phyloP scores from a whole-genome alignment of 108 stramenopile genomes.

The Cyclotella sp. region DNA sequence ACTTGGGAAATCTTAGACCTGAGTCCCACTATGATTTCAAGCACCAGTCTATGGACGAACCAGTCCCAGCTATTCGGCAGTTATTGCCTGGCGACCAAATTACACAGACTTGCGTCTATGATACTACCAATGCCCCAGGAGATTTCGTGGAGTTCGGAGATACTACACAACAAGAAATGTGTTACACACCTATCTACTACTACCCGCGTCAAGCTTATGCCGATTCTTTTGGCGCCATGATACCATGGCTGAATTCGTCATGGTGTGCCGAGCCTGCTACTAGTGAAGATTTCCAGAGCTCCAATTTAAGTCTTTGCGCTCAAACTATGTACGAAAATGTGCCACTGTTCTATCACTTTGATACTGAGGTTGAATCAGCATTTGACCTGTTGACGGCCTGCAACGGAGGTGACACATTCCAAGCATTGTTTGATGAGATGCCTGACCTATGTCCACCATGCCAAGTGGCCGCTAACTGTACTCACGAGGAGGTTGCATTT shows the following conservation, averaged over 20 bases:
- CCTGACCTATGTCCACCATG: background rate
- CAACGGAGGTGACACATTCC: background rate
- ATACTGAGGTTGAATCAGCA: background rate
- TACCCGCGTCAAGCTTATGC: background rate
- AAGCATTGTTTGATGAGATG: background rate
- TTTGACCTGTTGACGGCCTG: constrained; percentile 4
- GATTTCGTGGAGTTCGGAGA: constrained; percentile 3
- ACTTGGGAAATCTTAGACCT: background rate
- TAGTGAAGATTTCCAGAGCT: background rate
- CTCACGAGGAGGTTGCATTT: background rate
- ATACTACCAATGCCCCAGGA: background rate
- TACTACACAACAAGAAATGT: constrained; percentile 6
- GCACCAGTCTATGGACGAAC: constrained; percentile 2
- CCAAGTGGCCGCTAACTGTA: background rate
- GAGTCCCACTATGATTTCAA: constrained; percentile 3
- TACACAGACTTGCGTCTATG: background rate
- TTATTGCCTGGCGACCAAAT: constrained; percentile 11
- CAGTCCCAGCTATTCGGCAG: background rate
- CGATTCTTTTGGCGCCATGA: background rate
- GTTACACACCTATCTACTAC: constrained; percentile 4
- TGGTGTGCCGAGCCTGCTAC: background rate
- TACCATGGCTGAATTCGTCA: background rate
- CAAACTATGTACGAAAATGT: background rate
- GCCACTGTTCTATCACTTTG: background rate
- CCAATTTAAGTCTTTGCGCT: background rate